Conservation (phyloP, 192 early-diverging fungal species). For the Coemansia sp. region DNA sequence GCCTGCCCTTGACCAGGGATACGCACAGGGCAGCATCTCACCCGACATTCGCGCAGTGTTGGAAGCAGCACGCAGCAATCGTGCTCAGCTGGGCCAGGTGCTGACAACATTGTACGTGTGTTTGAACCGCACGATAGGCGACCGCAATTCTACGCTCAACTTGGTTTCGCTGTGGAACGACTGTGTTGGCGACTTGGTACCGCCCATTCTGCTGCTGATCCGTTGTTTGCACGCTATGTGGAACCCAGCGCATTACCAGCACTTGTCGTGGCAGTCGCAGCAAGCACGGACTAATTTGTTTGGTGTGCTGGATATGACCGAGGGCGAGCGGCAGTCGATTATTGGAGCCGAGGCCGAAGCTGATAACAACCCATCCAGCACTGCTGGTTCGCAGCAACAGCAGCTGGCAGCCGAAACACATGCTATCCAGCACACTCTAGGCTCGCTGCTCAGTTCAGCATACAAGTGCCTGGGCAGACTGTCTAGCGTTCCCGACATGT, state of each 20-base stretch:
- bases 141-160: background rate
- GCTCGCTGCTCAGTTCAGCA: constrained; percentile 22
- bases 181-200: constrained; percentile 19
- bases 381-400: constrained; percentile 2
- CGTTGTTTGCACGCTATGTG: constrained; percentile 44
- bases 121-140: constrained; percentile 34
- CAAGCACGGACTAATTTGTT: constrained; percentile 24
- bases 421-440: constrained; percentile 25
- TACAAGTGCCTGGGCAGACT: constrained; percentile 41
- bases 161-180: constrained; percentile 46
- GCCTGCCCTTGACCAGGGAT: constrained; percentile 26
- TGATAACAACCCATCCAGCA: background rate
- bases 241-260: constrained; percentile 30
- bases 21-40: background rate
- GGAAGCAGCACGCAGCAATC: constrained; percentile 13
- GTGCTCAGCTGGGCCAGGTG: constrained; percentile 14
- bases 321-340: constrained; percentile 21
- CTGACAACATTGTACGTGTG: constrained; percentile 35
- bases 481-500: constrained; percentile 18
- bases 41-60: background rate
- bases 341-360: constrained; percentile 6
- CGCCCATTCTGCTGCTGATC: constrained; percentile 22
- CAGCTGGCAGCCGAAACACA: constrained; percentile 13
- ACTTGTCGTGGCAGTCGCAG: constrained; percentile 31
- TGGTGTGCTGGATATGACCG: constrained; percentile 33